These are phyloP conservation scores for Trifolium pratense DNA, from an alignment of 306 rosid species.

Conservation along the genomic window DNA sequence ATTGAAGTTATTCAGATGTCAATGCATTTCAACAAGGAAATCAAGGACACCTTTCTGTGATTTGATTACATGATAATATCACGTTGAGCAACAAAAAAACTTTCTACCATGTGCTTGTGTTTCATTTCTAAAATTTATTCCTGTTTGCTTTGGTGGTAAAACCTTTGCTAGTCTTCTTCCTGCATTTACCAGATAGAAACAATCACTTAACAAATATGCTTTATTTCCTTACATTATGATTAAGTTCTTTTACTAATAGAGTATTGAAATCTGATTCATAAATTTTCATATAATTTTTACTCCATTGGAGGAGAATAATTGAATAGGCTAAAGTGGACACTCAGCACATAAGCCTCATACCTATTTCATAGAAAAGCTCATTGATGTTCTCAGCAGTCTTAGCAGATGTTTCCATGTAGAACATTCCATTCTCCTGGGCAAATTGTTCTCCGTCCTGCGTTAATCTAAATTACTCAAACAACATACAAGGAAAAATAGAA, in stretches of 20 bases:
- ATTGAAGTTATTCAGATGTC: slow-evolving; percentile 13
- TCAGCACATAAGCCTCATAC: too few relatives aligned
- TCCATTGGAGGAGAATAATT: too few relatives aligned
- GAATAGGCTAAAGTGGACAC: too few relatives aligned
- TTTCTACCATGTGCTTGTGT: slow-evolving; percentile 49
- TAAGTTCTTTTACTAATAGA: background rate
- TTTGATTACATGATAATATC: slow-evolving; percentile 41
- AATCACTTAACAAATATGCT: slow-evolving; percentile 22
- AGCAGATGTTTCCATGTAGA: slow-evolving; percentile 88
- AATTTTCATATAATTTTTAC: slow-evolving; percentile 10
- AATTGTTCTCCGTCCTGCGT: slow-evolving; percentile 76
- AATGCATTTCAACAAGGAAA: slow-evolving; percentile 21
- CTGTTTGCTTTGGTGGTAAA: slow-evolving; percentile 52
- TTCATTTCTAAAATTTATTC: slow-evolving; percentile 56
- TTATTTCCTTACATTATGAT: slow-evolving; percentile 18
- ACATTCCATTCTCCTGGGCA: slow-evolving; percentile 84
- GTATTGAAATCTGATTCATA: slow-evolving; percentile 17
- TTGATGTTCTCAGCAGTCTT: slow-evolving; percentile 74
- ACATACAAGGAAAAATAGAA: slow-evolving; percentile 9
- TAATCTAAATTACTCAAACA: slow-evolving; percentile 19
- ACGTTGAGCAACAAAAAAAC: slow-evolving; percentile 60
- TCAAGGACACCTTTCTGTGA: slow-evolving; percentile 28
- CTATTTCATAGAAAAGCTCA: slow-evolving; percentile 85
- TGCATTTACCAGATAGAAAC: slow-evolving; percentile 46
- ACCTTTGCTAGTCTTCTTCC: slow-evolving; percentile 72